Evolutionary conservation across 2,329 filamentous ascomycete species (phyloP), one percentile per base, ranked within the genome.

Genomic region (Aspergillus fijiensis): DNA sequence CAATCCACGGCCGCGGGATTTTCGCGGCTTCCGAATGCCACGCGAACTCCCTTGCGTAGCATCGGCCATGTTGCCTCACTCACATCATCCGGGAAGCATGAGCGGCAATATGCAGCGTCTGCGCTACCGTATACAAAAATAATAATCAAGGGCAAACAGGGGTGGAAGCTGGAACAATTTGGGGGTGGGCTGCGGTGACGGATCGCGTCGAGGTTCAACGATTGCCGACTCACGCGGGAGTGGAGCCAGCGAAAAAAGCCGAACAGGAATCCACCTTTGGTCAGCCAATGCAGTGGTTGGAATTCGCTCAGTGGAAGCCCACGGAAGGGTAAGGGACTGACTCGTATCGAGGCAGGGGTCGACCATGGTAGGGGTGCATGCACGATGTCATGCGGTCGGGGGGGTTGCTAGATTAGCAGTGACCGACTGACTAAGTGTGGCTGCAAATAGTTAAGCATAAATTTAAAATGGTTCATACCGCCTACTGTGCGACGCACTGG

Each of bases 1-100:
- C 25, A 72, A 55, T 27, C 70, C 70, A 27, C 70, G 66, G 4
- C 70, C 67, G 1, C 70, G 69, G 52, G 70, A 71, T 59, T 70
- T 70, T 29, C 69, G 67, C 49, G 60, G 60, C 31, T 59, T 59
- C 27, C 60, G 60, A 49, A 59, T 51, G 57, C 60, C 60, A 55
- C 56, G 55, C 56, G 60, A 55, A 31, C 25, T 54, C 47, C 29
- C 53, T 47, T 55, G 53, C 42, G 53, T 55, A 49, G 45, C 57
- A 49, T 59, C 60, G 12, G 49, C 51, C 60, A 61, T 61, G 33
- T 16, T 58, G 35, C 56, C 42, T 29, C 27, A 29, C 12, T 58
- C 56, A 58, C 27, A 51, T 58, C 21, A 60, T 57, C 51, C n/a
- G 48, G 19, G 25, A 12, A 45, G 16, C 39, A 14, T 52, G 21